A percentile compares a stretch with the other conserved stretches of the same genome.
phyloP scores from a whole-genome alignment of 2,329 filamentous ascomycete species.

The Alternaria gaisen region DNA sequence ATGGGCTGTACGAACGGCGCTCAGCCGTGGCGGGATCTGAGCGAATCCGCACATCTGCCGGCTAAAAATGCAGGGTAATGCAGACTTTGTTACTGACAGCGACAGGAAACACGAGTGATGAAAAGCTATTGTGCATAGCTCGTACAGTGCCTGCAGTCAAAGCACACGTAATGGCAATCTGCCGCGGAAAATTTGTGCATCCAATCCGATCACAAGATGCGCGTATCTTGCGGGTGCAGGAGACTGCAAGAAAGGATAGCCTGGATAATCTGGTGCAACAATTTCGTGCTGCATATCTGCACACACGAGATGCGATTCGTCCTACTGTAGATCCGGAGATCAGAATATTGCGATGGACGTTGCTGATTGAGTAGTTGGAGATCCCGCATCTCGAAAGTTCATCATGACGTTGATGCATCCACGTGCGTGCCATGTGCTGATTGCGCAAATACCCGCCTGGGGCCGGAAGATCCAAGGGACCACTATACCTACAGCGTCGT shows the following conservation, averaged over 20 bases:
- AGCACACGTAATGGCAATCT: constrained; percentile 10
- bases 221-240: constrained; percentile 5
- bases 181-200: background rate
- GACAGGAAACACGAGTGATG: background rate
- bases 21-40: background rate
- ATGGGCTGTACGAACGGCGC: constrained; percentile 4
- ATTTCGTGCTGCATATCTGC: background rate
- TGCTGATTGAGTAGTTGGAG: constrained; percentile 4
- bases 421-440: constrained; percentile 18
- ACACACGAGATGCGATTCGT: background rate
- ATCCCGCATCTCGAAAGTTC: constrained; percentile 6
- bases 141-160: constrained; percentile 6
- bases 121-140: constrained; percentile 6
- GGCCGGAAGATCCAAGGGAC: constrained; percentile 16
- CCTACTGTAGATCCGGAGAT: constrained; percentile 12
- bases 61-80: constrained; percentile 9
- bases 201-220: background rate
- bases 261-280: background rate
- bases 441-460: constrained; percentile 16
- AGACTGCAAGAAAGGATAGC: constrained; percentile 1
- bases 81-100: constrained; percentile 8
- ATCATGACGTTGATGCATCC: constrained; percentile 17
- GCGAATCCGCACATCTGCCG: constrained; percentile 13
- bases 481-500: constrained; percentile 3
- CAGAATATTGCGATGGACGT: constrained; percentile 4